phyloP scores from a whole-genome alignment of 495 filamentous ascomycete genomes.

The Pyrenula massariospora region DNA sequence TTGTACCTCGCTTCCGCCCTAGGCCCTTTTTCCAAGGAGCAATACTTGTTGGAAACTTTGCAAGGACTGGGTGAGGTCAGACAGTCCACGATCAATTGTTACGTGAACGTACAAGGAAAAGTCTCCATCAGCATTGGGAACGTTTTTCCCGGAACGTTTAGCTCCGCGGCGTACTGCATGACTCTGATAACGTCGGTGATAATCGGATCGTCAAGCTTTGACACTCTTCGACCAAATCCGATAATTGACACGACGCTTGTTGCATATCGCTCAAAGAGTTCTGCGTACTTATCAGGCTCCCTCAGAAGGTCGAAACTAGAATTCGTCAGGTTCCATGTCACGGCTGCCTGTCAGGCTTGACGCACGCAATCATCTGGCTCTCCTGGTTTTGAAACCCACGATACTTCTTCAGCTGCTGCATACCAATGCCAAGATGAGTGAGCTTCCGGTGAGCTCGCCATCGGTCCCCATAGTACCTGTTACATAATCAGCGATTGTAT shows the following conservation, averaged over 20 bases:
- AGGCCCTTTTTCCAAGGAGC: constrained; percentile 27
- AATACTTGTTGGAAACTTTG: constrained; percentile 19
- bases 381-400: constrained; percentile 48
- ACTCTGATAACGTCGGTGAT: constrained; percentile 32
- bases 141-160: constrained; percentile 39
- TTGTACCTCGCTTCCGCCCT: constrained; percentile 18
- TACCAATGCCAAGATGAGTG: constrained; percentile 46
- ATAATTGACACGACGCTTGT: constrained; percentile 33
- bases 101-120: constrained; percentile 27
- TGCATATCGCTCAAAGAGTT: constrained; percentile 29
- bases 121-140: constrained; percentile 53
- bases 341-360: no score
- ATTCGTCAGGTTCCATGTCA: no score
- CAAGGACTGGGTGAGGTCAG: constrained; percentile 19
- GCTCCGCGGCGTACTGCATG: constrained; percentile 21
- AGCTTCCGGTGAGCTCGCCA: constrained; percentile 52
- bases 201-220: constrained; percentile 24
- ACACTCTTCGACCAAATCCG: constrained; percentile 25
- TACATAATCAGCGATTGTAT: not conserved
- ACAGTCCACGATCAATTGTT: not conserved
- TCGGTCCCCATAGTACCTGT: constrained; percentile 36
- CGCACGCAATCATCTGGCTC: constrained; percentile 25
- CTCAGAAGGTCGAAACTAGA: constrained; percentile 15
- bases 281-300: constrained; percentile 24
- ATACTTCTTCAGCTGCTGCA: constrained; percentile 48